These are phyloP conservation scores for Lycium ferocissimum DNA, from an alignment of 257 asterid genomes.

Conservation along the genomic window DNA sequence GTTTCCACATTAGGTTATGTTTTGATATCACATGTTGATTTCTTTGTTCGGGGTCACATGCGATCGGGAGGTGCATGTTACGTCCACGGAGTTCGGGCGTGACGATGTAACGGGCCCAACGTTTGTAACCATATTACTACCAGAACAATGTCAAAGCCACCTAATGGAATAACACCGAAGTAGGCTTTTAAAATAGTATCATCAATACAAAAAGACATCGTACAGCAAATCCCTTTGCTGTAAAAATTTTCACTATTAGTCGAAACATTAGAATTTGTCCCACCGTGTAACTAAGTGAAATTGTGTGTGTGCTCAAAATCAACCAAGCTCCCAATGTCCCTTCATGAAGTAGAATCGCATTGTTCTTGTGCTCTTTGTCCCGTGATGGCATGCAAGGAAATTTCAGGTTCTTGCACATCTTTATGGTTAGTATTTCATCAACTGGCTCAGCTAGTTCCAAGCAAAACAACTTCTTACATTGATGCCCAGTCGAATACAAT, in stretches of 20 bases:
- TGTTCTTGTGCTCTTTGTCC: background rate
- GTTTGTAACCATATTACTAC: background rate
- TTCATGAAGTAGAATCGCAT: background rate
- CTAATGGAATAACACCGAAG: background rate
- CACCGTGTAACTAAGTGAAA: background rate
- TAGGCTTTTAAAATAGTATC: background rate
- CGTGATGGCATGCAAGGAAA: background rate
- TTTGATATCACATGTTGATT: too few species aligned
- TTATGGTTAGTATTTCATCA: background rate
- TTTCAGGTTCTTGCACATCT: too few species aligned
- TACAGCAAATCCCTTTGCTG: background rate
- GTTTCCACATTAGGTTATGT: too few species aligned
- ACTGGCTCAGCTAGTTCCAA: background rate
- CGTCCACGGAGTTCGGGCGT: too few species aligned
- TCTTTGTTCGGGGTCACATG: too few species aligned
- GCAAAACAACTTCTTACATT: background rate
- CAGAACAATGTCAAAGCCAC: background rate
- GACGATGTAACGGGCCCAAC: too few species aligned
- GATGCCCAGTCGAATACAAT: background rate
- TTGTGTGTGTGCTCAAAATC: background rate
- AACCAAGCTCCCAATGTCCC: background rate
- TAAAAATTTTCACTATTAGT: background rate
- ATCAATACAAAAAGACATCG: too few species aligned
- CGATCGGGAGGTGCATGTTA: too few species aligned
- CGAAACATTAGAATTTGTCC: background rate